Percentiles rank a stretch among this genome's conserved stretches.
Conservation (phyloP, 129 eudicot species). For the Centaurea solstitialis region DNA sequence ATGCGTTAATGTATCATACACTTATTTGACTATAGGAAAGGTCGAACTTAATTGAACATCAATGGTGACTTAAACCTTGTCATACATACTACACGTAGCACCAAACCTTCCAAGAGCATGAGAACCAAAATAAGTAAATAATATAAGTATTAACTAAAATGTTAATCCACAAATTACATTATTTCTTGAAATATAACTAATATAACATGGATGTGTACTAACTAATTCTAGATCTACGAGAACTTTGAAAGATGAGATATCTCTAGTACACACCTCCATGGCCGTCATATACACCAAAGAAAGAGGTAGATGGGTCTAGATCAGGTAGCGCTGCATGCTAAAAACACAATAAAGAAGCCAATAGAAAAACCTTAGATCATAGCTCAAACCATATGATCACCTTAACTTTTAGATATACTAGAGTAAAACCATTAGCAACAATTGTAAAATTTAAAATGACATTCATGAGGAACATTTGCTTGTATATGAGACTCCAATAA, state of each 20-base stretch:
- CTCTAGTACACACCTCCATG: conserved; percentile 76
- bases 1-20: not conserved
- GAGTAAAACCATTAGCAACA: not conserved
- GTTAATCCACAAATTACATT: not conserved
- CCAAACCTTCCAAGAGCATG: too few relatives aligned
- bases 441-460: not conserved
- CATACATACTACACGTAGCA: too few relatives aligned
- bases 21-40: too few relatives aligned
- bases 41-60: too few relatives aligned
- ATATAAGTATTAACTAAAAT: not conserved
- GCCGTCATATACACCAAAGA: conserved; percentile 99
- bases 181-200: not conserved
- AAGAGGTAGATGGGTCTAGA: conserved; percentile 77
- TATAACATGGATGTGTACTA: not conserved
- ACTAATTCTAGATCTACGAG: conserved; percentile 15
- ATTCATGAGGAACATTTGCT: not conserved
- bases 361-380: not conserved
- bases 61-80: too few relatives aligned
- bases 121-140: too few relatives aligned
- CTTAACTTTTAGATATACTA: not conserved
- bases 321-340: conserved; percentile 92
- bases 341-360: conserved; percentile 13
- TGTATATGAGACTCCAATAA: not conserved
- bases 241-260: not conserved
- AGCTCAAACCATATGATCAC: not conserved